Evolutionary conservation across 2,329 filamentous ascomycete species (phyloP).

Genomic region (Macrophomina phaseolina): DNA sequence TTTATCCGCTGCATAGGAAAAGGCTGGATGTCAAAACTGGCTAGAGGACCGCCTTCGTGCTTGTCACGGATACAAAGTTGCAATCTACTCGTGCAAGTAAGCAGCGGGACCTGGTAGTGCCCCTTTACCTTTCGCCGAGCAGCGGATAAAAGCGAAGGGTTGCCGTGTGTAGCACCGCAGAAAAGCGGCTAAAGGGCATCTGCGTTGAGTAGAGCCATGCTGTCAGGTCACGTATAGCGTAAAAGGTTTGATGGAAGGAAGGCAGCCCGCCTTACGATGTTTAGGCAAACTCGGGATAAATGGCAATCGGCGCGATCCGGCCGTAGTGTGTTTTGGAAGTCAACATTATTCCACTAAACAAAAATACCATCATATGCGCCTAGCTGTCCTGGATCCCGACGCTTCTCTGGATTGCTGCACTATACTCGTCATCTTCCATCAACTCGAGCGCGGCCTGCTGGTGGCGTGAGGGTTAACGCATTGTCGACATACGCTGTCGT

Average conservation of each 20-base stretch:
- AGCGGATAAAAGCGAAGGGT: background rate
- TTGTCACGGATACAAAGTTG: no score
- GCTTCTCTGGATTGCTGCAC: no score
- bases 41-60: background rate
- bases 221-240: background rate
- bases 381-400: no score
- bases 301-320: background rate
- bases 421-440: no score
- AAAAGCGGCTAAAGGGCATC: background rate
- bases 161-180: background rate
- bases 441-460: no score
- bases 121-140: background rate
- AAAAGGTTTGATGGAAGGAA: background rate
- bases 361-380: background rate
- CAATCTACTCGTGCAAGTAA: no score
- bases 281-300: slow-evolving; percentile 4
- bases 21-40: background rate
- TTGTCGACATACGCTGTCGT: no score
- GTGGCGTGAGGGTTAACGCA: no score
- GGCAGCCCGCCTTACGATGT: background rate
- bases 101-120: no score
- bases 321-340: background rate
- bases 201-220: background rate
- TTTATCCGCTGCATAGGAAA: background rate
- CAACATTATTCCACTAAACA: background rate